Evolutionary conservation across 179 eudicot genomes (phyloP), one percentile per base, ranked within the genome.

Genomic region (Nepenthes alata): DNA sequence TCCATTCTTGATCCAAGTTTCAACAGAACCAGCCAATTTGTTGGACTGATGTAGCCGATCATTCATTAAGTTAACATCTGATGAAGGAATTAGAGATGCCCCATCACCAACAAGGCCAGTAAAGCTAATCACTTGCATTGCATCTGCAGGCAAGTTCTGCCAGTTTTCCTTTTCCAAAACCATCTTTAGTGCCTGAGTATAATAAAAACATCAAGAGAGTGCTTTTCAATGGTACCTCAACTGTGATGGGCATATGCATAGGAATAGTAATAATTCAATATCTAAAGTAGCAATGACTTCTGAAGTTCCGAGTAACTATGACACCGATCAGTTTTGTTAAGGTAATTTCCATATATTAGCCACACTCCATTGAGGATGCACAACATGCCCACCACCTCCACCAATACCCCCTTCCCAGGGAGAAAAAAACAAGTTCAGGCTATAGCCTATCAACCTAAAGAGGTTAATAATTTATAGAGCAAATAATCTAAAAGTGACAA

Each of bases 91-190:
- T 44, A 83, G 65, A 54, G 98, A 87, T 12, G 91, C 98, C 72
- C 96, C 97, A 78, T 89, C 98, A 68, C 97, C 96, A 70, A 87
- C 77, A 74, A 93, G 87, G 38, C 98, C 97, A 47, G 97, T 74
- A 78, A 93, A 93, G 73, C 90, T 80, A 39, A 93, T 83, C 12
- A 76, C 86, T 69, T 85, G 84, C 58, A 79, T 70, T 25, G 93
- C 94, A 62, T 89, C 97, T 63, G 85, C 74, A 11, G 96, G 95
- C 77, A 93, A 65, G 57, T 72, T 72, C 73, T 84, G 72, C 98
- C 98, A 93, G 71, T 69, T 75, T 75, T 89, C 98, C 86, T 69
- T 85, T 62, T 93, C 98, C 82, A 89, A 69, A 64, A 89, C 98
- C 95, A 93, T 89, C 80, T 80, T 93, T 50, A 93, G 76, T 56